Evolutionary conservation across 306 rosid species (phyloP).

Genomic region (Pachyrhizus erosus): DNA sequence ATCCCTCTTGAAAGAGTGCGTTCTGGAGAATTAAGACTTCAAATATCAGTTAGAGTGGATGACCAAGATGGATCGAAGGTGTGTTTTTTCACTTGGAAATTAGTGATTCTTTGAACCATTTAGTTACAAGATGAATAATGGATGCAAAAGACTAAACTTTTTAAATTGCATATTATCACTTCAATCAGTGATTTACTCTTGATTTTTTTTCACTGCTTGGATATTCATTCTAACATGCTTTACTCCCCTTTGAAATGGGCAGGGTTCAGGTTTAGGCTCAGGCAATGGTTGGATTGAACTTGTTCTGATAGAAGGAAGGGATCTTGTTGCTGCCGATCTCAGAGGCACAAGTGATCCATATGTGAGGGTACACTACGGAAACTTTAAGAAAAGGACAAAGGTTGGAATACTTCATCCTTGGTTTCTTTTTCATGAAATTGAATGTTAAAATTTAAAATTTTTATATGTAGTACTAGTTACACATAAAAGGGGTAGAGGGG

Average conservation of each 20-base stretch:
- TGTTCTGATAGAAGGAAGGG: slow-evolving; percentile 85
- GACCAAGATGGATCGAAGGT: slow-evolving; percentile 86
- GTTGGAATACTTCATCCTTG: slow-evolving; percentile 51
- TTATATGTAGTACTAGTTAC: not conserved
- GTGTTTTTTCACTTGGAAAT: slow-evolving; percentile 41
- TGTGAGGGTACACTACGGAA: slow-evolving; percentile 90
- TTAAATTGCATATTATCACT: slow-evolving; percentile 11
- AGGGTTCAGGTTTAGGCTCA: slow-evolving; percentile 62
- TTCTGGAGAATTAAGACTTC: slow-evolving; percentile 91
- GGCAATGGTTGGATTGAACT: slow-evolving; percentile 87
- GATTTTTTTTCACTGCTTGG: slow-evolving; percentile 3
- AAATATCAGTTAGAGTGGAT: slow-evolving; percentile 69
- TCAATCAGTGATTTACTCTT: not conserved
- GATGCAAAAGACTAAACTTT: not conserved
- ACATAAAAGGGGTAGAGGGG: not conserved
- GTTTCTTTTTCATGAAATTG: slow-evolving; percentile 28
- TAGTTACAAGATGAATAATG: not conserved
- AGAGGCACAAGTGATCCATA: slow-evolving; percentile 99
- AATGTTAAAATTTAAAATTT: slow-evolving; percentile 25
- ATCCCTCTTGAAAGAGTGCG: slow-evolving; percentile 90
- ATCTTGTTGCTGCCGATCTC: slow-evolving; percentile 93
- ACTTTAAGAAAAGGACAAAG: slow-evolving; percentile 86
- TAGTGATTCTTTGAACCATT: slow-evolving; percentile 32
- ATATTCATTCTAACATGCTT: slow-evolving; percentile 34
- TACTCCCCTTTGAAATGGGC: slow-evolving; percentile 37